Base-by-base conservation (phyloP, 2,329 filamentous ascomycete species). In the Fusarium sp. region DNA sequence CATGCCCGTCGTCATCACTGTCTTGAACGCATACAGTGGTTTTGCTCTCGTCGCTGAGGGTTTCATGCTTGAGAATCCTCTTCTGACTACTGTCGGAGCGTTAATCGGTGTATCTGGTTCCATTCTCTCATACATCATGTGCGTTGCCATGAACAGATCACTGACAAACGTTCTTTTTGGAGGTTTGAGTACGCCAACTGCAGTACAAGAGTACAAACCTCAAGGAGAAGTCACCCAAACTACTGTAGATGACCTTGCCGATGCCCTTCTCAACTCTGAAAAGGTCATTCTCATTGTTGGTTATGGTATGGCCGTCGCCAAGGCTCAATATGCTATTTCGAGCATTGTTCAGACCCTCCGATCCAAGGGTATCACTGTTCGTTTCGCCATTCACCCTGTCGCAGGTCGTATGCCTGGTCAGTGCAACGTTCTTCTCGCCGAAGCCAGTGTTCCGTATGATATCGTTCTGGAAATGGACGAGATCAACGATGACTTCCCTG, bases 401-500 rank as follows among this genome's bases (percentile, higher is more conserved):
- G 94, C 94, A 0, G 94, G 94, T 14, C 89, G 94, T 35, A 97
- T 97, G 94, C 94, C 94, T 1, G 94, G 94, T 1, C 94, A 97
- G 81, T 97, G 94, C 83, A 97, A 97, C 77, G 94, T 97, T 7
- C 85, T 97, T 5, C 89, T 97, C 17, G 94, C 94, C 1, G 94
- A 97, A 80, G 94, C 94, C 2, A 91, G 88, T 37, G 94, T 97
- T 33, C 93, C 93, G 5, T 97, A 97, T 76, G 94, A 97, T 75
- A 95, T 97, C 60, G 94, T 97, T 32, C 86, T 97, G 48, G 94
- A 97, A 82, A 97, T 97, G 94, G 94, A 97, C 75, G 94, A 97
- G 84, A 97, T 97, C 83, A 97, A 97, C 80, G 94, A 97, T 69
- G 94, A 97, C 76, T 97, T 97, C 79, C 81, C 86, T 10, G 92